Conservation (phyloP, 805 yeast species). For the Cyberlindnera sargentensis region DNA sequence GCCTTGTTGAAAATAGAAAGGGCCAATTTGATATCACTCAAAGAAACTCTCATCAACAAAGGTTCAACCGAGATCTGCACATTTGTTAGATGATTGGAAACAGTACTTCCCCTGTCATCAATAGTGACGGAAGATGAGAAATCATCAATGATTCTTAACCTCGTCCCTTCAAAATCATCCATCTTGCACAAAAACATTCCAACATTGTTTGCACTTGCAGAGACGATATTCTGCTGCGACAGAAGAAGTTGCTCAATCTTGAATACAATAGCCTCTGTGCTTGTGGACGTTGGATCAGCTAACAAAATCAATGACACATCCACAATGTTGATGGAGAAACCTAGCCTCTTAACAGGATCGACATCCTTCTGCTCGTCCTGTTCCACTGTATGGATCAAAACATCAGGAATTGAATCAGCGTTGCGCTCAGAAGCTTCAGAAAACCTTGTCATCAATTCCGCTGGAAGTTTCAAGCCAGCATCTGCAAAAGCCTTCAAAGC, state of each 20-base stretch:
- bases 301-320: slow-evolving; percentile 73
- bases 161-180: slow-evolving; percentile 54
- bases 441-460: slow-evolving; percentile 1
- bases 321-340: slow-evolving; percentile 59
- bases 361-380: slow-evolving; percentile 2
- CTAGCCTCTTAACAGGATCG: slow-evolving; percentile 24
- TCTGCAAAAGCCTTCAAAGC: slow-evolving; percentile 62
- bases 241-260: slow-evolving; percentile 73
- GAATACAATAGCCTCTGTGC: slow-evolving; percentile 86
- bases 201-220: slow-evolving; percentile 66
- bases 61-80: slow-evolving; percentile 75
- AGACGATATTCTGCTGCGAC: slow-evolving; percentile 58
- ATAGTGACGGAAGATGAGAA: slow-evolving; percentile 71
- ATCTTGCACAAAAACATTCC: slow-evolving; percentile 83
- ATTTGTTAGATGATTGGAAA: slow-evolving; percentile 49
- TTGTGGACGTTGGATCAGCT: slow-evolving; percentile 63
- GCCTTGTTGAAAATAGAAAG: slow-evolving; percentile 68
- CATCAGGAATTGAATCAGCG: background rate
- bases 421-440: background rate
- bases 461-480: slow-evolving; percentile 32
- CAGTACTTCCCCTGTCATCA: slow-evolving; percentile 63
- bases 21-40: slow-evolving; percentile 82
- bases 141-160: slow-evolving; percentile 78
- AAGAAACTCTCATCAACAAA: slow-evolving; percentile 68
- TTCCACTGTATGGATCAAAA: slow-evolving; percentile 5